Evolutionary conservation across 2,329 filamentous ascomycete genomes (phyloP).

Genomic region (Trichoderma semiorbis): DNA sequence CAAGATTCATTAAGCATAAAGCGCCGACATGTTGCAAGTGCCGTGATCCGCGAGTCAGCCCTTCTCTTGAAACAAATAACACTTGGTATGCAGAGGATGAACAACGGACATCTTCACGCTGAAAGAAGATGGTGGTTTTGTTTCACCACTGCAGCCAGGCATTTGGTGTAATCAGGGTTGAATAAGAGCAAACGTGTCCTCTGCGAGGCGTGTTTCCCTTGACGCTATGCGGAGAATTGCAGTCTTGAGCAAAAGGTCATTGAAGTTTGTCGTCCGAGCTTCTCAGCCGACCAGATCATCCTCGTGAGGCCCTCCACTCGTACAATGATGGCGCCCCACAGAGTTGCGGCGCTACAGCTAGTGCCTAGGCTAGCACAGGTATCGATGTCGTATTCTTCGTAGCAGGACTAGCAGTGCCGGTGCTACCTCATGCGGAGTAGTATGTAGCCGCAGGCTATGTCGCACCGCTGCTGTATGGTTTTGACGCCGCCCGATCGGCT

Average conservation of each 20-base stretch:
- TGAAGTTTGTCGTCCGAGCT: neutral
- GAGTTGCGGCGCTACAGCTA: neutral
- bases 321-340: neutral
- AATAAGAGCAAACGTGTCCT: neutral
- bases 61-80: neutral
- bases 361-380: neutral
- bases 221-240: neutral
- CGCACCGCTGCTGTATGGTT: neutral
- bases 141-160: neutral
- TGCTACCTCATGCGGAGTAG: constrained; percentile 12
- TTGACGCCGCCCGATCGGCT: constrained; percentile 5
- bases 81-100: neutral
- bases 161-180: neutral
- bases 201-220: neutral
- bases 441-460: neutral
- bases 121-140: neutral
- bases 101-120: neutral
- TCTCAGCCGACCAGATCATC: neutral
- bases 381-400: neutral
- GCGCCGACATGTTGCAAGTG: neutral
- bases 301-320: neutral
- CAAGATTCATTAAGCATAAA: neutral
- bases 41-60: neutral
- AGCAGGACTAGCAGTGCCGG: neutral
- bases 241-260: neutral